Evolutionary conservation across 1,139 yeast genomes (phyloP), one percentile per base, ranked within the genome.

Genomic region (Pichia inconspicua): DNA sequence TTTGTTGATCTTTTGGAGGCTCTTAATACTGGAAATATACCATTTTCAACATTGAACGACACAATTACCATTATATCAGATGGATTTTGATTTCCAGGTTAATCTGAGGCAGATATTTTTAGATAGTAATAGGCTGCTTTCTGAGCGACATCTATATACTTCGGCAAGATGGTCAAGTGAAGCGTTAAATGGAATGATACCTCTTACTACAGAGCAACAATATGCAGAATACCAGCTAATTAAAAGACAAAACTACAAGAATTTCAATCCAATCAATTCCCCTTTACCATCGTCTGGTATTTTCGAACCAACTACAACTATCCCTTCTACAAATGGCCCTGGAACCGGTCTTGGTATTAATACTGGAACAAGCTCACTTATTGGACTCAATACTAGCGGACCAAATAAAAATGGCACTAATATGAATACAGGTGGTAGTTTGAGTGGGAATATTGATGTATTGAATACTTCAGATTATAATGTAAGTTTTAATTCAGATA

Each of bases 91-190:
- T 11, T 50, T 47, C 14, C 45, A 48, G 14, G 40, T 44, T 2
- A 25, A 41, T 12, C 27, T 53, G 2, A 46, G 47, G n/a, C 43
- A 43, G 25, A 46, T 44, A 4, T 34, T 53, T 9, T 28, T 52
- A 10, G 52, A 53, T 17, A 53, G 55, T 19, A 35, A 39, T 11
- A 31, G 25, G 6, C 30, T 48, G 4, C 38, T 53, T 5, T 41
- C 37, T 4, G 54, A 51, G 4, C 38, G 53, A 27, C 53, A 53
- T 31, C 42, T 53, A 4, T 40, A 46, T 22, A 42, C 41, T 10
- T 49, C 53, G 3, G 48, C 53, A n/a, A 48, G 50, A 46, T 53
- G 55, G 55, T 51, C 54, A 7, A 46, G 50, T 34, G 55, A 53
- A 40, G 55, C 55, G 3, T 40, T 53, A 19, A 51, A 53, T 36